Base-by-base conservation (phyloP, 768 basidiomycete species). In the Kwoniella mangroviensis region DNA sequence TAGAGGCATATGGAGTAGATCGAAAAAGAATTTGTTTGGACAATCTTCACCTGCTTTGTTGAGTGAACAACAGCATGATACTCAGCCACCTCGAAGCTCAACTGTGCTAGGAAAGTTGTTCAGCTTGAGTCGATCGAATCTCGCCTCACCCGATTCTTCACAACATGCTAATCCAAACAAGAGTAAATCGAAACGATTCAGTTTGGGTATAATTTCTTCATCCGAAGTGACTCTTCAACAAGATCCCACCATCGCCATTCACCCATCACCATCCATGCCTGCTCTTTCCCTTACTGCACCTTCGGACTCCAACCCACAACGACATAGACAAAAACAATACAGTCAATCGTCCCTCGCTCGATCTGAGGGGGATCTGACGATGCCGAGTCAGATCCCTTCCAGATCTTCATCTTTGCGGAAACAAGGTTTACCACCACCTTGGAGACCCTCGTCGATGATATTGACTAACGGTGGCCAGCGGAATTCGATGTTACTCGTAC, bases 401-500 rank as follows among this genome's bases (percentile, higher is more conserved):
- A 10, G 58, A 62, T 54, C 63, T 1, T 59, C 62, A 21, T 61
- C 64, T 7, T 22, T 55, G 40, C 28, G 28, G 13, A 52, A 42
- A 40, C 68, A 41, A 40, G 64, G 69, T 19, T 58, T 61, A 13
- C 56, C n/a, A 56, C 69, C 69, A 40, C 69, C 69, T 53, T 66
- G 69, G 69, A 40, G 69, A 22, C 69, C 69, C 22, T 24, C 43
- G 1, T 63, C 63, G 6, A 21, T 69, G 21, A 3, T 58, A 4
- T 10, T 62, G n/a, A 19, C 28, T 17, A 55, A 21, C 22, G 54
- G 57, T 34, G 34, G 34, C 4, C 34, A 34, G 26, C n/a, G 40
- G 11, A 63, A 64, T 4, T 59, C 62, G 55, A 49, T 49, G 45
- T 28, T 57, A 13, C 34, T 59, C 19, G 51, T 63, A 15, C 43